phyloP scores from a whole-genome alignment of 768 basidiomycete species.

The Hortiboletus campestris region DNA sequence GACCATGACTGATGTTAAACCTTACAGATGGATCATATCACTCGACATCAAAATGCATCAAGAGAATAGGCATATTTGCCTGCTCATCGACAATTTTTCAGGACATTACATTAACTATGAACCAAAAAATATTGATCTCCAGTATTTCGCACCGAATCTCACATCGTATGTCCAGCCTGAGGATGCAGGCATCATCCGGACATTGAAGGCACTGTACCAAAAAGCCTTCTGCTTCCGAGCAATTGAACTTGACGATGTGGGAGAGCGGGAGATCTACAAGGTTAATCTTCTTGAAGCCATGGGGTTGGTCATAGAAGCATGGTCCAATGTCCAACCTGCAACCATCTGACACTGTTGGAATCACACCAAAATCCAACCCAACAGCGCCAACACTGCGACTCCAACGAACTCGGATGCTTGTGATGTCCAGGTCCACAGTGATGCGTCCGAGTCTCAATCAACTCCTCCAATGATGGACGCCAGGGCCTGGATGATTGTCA shows the following conservation, averaged over 20 bases:
- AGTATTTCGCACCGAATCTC: no score
- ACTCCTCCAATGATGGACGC: not conserved
- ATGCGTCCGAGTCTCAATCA: no score
- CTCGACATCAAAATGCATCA: no score
- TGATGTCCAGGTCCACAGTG: no score
- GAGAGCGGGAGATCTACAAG: not conserved
- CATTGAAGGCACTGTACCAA: constrained; percentile 34
- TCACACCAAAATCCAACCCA: not conserved
- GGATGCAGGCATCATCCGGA: constrained; percentile 18
- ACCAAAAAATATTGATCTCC: no score
- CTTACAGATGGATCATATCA: no score
- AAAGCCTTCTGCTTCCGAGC: not conserved
- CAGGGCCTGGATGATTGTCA: not conserved
- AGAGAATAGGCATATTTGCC: no score
- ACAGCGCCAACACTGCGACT: not conserved
- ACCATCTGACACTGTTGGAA: constrained; percentile 3
- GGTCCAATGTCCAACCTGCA: not conserved
- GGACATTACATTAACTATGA: no score
- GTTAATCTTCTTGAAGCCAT: constrained; percentile 7
- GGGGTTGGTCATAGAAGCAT: not conserved
- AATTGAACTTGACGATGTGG: constrained; percentile 3
- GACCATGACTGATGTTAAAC: no score
- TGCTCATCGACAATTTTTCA: no score
- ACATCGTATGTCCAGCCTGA: not conserved
- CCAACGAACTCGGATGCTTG: no score